Evolutionary conservation across 2,329 filamentous ascomycete genomes (phyloP).

Genomic region (Chrysoporthe austroafricana): DNA sequence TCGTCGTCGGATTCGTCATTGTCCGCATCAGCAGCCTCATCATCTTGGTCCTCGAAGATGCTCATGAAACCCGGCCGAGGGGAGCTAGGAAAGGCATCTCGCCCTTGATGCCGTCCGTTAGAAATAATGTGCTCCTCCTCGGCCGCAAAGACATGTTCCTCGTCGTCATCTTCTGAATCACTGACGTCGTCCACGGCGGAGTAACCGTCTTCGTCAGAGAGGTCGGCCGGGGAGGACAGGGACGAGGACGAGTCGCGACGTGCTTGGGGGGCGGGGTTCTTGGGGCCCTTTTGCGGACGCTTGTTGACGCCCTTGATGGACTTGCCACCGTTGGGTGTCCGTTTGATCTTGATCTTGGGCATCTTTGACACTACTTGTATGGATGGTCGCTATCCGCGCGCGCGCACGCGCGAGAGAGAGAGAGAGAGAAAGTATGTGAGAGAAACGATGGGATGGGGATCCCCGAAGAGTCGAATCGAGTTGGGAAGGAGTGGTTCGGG

Average conservation of each 20-base stretch:
- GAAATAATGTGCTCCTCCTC: slow-evolving; percentile 76
- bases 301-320: slow-evolving; percentile 28
- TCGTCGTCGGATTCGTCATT: slow-evolving; percentile 44
- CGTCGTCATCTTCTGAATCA: slow-evolving; percentile 77
- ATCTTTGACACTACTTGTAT: not conserved
- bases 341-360: slow-evolving; percentile 27
- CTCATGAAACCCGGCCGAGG: slow-evolving; percentile 51
- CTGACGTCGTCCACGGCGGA: slow-evolving; percentile 79
- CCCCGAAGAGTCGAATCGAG: not conserved
- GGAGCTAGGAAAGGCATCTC: slow-evolving; percentile 45
- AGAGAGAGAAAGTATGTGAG: not conserved
- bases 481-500: not conserved
- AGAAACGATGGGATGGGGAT: not conserved
- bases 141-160: slow-evolving; percentile 75
- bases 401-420: no score
- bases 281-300: slow-evolving; percentile 22
- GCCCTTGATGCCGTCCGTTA: slow-evolving; percentile 44
- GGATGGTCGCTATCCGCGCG: not conserved
- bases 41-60: slow-evolving; percentile 31
- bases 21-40: slow-evolving; percentile 43
- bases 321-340: slow-evolving; percentile 25
- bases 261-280: slow-evolving; percentile 34
- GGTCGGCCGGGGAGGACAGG: slow-evolving; percentile 57
- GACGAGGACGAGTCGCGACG: slow-evolving; percentile 60
- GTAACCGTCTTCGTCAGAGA: slow-evolving; percentile 72